Evolutionary conservation across 176 grass and related monocot species (phyloP).

Genomic region (Chrysopogon serrulatus): DNA sequence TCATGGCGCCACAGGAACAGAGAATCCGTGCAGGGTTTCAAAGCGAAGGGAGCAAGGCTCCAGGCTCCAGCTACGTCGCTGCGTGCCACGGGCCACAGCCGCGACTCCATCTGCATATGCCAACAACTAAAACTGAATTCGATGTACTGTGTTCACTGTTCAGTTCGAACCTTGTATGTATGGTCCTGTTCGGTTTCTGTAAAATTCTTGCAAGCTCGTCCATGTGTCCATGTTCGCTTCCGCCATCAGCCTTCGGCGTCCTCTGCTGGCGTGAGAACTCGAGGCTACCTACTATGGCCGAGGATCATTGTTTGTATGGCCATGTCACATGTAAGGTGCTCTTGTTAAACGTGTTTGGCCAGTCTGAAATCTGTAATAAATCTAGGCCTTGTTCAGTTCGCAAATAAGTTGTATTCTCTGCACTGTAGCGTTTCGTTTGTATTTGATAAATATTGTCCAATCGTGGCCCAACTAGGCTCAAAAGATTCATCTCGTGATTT

Average conservation of each 20-base stretch:
- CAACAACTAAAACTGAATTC: slow-evolving; percentile 18
- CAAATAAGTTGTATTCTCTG: no score
- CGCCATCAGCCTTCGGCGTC: no score
- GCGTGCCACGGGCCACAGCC: background rate
- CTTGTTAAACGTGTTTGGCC: no score
- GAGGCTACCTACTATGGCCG: background rate
- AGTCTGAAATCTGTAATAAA: no score
- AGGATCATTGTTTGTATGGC: background rate
- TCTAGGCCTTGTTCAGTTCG: no score
- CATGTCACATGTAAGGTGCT: no score
- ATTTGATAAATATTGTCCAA: no score
- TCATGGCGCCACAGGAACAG: background rate
- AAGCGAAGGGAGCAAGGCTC: background rate
- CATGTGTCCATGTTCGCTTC: background rate
- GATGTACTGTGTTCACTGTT: background rate
- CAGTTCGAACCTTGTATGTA: background rate
- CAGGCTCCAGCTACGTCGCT: background rate
- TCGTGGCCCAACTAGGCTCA: no score
- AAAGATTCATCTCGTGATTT: no score
- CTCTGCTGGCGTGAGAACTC: background rate
- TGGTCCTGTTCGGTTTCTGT: background rate
- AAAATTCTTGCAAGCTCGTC: background rate
- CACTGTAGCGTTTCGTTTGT: no score
- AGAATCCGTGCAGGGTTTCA: background rate
- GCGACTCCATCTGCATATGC: background rate